These are phyloP conservation scores for Dactylorhiza incarnata DNA, from an alignment of 106 monocot species.

Conservation along the genomic window DNA sequence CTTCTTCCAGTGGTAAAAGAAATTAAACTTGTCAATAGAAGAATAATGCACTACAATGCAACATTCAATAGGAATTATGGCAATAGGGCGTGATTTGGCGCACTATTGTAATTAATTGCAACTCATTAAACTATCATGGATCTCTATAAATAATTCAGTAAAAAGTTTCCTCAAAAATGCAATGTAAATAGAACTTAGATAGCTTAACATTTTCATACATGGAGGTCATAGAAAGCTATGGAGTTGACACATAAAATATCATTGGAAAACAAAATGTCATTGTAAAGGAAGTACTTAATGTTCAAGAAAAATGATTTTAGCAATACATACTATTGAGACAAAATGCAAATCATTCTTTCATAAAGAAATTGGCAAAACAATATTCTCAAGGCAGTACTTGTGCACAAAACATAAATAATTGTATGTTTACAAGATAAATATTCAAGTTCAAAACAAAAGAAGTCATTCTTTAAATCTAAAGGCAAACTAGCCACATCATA, in stretches of 20 bases:
- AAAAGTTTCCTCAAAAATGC: not conserved
- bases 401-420: not conserved
- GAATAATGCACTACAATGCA: not conserved
- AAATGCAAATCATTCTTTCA: not conserved
- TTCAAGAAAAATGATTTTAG: not conserved
- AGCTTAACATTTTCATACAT: not conserved
- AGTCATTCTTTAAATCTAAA: not conserved
- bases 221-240: not conserved
- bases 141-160: not conserved
- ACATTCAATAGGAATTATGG: not conserved
- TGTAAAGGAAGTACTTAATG: not conserved
- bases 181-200: not conserved
- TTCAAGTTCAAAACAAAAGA: constrained; percentile 1
- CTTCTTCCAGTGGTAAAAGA: not conserved
- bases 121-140: not conserved
- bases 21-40: not conserved
- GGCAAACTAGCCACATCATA: not conserved
- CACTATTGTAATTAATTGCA: not conserved
- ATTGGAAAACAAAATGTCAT: not conserved
- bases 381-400: not conserved
- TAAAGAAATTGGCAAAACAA: not conserved
- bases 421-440: not conserved
- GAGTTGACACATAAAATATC: too few species aligned
- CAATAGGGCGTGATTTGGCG: not conserved
- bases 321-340: not conserved